These are phyloP conservation scores for Suillus decipiens DNA, from an alignment of 768 basidiomycete genomes.

Conservation along the genomic window DNA sequence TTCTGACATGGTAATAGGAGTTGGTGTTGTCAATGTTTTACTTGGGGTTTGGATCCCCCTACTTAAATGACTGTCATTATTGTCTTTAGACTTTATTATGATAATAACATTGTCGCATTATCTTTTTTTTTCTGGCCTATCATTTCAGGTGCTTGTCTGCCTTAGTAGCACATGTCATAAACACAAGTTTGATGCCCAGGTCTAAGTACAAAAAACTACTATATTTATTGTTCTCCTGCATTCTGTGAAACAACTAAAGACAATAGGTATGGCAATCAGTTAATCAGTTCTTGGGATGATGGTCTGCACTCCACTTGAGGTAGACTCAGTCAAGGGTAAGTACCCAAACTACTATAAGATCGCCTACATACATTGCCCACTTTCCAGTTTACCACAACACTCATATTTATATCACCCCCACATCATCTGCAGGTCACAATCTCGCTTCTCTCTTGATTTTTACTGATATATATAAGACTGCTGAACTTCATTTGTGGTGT, in stretches of 20 bases:
- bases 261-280: neutral
- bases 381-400: neutral
- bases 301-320: no score
- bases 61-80: neutral
- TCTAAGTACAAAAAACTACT: no score
- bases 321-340: neutral
- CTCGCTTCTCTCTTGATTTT: neutral
- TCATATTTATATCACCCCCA: neutral
- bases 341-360: neutral
- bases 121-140: no score
- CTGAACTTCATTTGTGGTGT: conserved; percentile 5
- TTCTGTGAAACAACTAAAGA: neutral
- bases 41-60: neutral
- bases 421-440: neutral
- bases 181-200: no score
- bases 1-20: neutral
- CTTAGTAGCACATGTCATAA: no score
- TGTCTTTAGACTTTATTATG: neutral
- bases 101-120: neutral
- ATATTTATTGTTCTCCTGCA: neutral
- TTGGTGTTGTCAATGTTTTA: neutral
- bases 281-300: no score
- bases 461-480: neutral
- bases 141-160: no score
- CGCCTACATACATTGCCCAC: neutral